These are phyloP conservation scores for Insectozyma bohioensis DNA, from an alignment of 1,139 yeast species.

Conservation along the genomic window DNA sequence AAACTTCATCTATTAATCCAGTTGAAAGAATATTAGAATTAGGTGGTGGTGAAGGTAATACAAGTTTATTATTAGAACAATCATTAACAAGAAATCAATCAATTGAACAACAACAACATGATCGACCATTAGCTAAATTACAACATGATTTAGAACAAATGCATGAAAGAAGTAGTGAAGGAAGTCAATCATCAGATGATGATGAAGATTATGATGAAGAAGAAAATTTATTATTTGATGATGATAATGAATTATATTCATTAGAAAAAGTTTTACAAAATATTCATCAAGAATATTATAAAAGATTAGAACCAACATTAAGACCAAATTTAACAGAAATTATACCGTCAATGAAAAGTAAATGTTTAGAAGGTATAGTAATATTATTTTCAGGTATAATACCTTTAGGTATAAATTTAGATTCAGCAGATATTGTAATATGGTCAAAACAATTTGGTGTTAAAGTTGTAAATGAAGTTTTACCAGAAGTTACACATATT, in stretches of 20 bases:
- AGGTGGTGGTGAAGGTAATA: slow-evolving; percentile 50
- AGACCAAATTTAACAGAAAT: slow-evolving; percentile 64
- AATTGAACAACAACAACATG: slow-evolving; percentile 66
- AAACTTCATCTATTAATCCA: slow-evolving; percentile 32
- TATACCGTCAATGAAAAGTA: slow-evolving; percentile 68
- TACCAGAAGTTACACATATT: slow-evolving; percentile 81
- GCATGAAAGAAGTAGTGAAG: slow-evolving; percentile 27
- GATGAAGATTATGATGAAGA: slow-evolving; percentile 26
- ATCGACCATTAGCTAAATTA: slow-evolving; percentile 79
- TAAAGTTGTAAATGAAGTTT: slow-evolving; percentile 69
- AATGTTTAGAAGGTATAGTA: slow-evolving; percentile 66
- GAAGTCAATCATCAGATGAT: slow-evolving; percentile 15
- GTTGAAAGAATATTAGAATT: slow-evolving; percentile 50
- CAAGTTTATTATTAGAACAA: slow-evolving; percentile 47
- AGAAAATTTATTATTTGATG: slow-evolving; percentile 66
- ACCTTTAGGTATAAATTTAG: slow-evolving; percentile 72
- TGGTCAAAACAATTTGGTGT: slow-evolving; percentile 97
- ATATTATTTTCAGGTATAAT: slow-evolving; percentile 84
- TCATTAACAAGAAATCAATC: slow-evolving; percentile 57
- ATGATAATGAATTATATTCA: slow-evolving; percentile 71
- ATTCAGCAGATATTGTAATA: slow-evolving; percentile 78
- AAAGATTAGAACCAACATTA: slow-evolving; percentile 31
- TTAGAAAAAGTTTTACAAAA: slow-evolving; percentile 62
- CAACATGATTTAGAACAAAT: slow-evolving; percentile 72
- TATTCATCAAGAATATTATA: slow-evolving; percentile 70